Base-by-base conservation (phyloP, 768 basidiomycete genomes). In the Xerocomellus chrysenteron region DNA sequence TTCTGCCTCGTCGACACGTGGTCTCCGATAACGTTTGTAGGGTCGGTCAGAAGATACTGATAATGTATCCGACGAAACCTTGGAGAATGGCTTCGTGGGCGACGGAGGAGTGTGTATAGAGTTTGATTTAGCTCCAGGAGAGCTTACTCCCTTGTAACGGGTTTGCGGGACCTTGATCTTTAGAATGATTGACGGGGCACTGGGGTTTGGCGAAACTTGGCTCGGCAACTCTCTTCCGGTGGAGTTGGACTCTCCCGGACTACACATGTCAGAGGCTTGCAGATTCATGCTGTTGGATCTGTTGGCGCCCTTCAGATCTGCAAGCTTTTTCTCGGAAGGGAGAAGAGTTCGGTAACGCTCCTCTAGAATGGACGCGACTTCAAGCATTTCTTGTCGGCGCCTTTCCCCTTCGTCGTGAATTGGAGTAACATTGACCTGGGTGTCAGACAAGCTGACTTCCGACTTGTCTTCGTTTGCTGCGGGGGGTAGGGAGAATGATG, bases 291-390 rank as follows among this genome's bases (percentile, higher is more conserved):
- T 59, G 36, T 36, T 54, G 13, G 58, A 55, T 48, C 63, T 63
- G 49, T 51, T 68, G 32, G 70, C 65, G 26, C 51, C 56, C 43
- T 47, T 65, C n/a, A 64, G 70, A 54, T 72, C 75, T 26, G 72
- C 71, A 72, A 69, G 68, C 58, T 76, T 74, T 60, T 78, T 75
- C 54, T 88, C 86, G 4, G 86, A 81, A 16, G 89, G 88, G 28
- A 93, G 80, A 42, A 93, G 78, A n/a, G 82, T 77, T 21, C 84
- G 78, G 65, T 90, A 93, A 43, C 91, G 85, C 54, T 83, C 82
- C 63, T 92, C 90, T 49, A 93, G 70, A 21, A 69, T 67, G 52
- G 78, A 69, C 14, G 90, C 91, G 14, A 84, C 78, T 49, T 84
- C 82, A 8, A 93, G 76, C 87, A 93, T 90, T 71, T 85, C 84